Evolutionary conservation across 108 stramenopile genomes (phyloP), one percentile per base, ranked within the genome.

Genomic region (Fragilariopsis cylindrus): DNA sequence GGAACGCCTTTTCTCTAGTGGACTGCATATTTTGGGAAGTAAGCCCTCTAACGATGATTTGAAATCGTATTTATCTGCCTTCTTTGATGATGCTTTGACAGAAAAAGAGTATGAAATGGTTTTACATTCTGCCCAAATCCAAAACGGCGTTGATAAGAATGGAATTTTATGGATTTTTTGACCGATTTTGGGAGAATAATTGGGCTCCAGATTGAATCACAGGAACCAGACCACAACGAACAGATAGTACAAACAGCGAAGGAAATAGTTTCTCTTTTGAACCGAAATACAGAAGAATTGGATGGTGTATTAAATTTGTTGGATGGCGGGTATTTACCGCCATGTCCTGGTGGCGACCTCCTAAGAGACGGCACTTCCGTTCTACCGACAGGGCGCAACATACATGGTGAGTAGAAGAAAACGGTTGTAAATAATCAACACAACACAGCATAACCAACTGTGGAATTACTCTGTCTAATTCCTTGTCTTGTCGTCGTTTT

Each of bases 311-410:
- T 95, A 4, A 84, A 79, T 21, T 90, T 77, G 3, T 78, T 95
- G 50, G 73, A 80, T 45, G 94, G 94, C 12, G 89, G 90, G 41
- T 95, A 90, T 71, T 62, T 95, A 3, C 78, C 72, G 8, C 88
- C 92, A 8, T 78, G 76, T 15, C 90, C 92, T 6, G 94, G 94
- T 46, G 94, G 94, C 19, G 94, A 92, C 76, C 60, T 93, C 40
- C 70, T 93, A 1, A 68, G 92, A 30, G 92, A 93, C 58, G 94
- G 93, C 19, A 77, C 83, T 13, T 77, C 87, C 5, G 93, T 95
- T 1, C 79, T 95, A 4, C 93, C 93, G 7, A 95, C 93, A 2
- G 93, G 93, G 2, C 50, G 92, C 44, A 95, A 95, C 54, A 92
- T 92, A 46, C 90, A 95, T 69, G 30, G 30, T 30, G 30, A 30